Evolutionary conservation across 495 filamentous ascomycete genomes (phyloP).

Genomic region (Aspergillus saccharolyticus): DNA sequence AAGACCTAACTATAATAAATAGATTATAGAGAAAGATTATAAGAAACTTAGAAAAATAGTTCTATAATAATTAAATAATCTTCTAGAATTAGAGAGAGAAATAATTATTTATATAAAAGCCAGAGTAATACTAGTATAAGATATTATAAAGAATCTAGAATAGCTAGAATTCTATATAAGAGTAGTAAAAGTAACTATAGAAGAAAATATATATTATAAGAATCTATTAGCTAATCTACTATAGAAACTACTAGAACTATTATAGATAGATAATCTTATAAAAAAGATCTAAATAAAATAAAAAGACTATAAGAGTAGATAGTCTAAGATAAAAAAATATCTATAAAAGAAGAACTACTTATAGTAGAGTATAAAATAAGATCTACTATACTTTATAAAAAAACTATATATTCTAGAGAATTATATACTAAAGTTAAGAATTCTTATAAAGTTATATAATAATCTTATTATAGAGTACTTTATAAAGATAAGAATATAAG

Average conservation of each 20-base stretch:
- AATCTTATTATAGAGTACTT: constrained; percentile 1
- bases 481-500: not conserved
- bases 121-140: not conserved
- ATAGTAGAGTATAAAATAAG: not conserved
- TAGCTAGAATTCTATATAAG: not conserved
- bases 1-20: not conserved
- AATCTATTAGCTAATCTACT: not conserved
- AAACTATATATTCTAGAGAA: not conserved
- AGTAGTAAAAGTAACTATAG: not conserved
- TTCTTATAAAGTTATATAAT: not conserved
- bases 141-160: not conserved
- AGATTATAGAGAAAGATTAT: not conserved
- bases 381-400: not conserved
- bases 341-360: not conserved
- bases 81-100: not conserved
- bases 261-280: not conserved
- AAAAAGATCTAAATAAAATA: not conserved
- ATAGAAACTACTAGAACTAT: not conserved
- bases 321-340: not conserved
- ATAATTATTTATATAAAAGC: not conserved
- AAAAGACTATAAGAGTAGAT: not conserved
- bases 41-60: not conserved
- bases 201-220: not conserved
- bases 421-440: not conserved
- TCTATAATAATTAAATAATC: constrained; percentile 1